Base-by-base conservation (phyloP, 2,329 filamentous ascomycete species). In the Mycosphaerelloides madeirae region DNA sequence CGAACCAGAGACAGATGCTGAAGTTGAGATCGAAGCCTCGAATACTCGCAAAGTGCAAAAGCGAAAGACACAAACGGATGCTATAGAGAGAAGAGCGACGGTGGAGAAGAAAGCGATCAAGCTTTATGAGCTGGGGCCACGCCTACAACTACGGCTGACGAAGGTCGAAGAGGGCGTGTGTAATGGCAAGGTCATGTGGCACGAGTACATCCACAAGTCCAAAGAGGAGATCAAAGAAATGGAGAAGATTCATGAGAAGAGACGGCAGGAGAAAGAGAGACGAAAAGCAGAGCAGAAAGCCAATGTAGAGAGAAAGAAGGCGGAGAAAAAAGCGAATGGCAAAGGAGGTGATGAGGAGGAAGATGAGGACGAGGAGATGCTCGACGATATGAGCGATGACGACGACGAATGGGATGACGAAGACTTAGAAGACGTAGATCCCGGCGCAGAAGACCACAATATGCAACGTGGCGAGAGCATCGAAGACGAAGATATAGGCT, bases 101-200 rank as follows among this genome's bases (percentile, higher is more conserved):
- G 84, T 94, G 6, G 87, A 95, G 68, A 87, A 87, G 57, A 81
- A 88, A 34, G 90, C 87, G 0, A 87, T 98, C 16, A 96, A 95
- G 65, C 74, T 98, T 6, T 83, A 95, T 3, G 93, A 98, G 68
- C 72, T 98, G 1, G 93, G 93, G 0, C 93, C 93, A 1, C 81
- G 93, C 42, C 84, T 98, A 85, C 84, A 80, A 49, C 71, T 98
- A 31, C 81, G 91, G 25, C 74, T 98, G 68, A 90, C 88, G 43
- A 98, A 98, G 71, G 90, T 98, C 3, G 93, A 98, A 63, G 93
- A 98, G 58, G 93, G 91, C 1, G 69, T 97, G 6, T 96, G 89
- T 59, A 78, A 79, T 19, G 93, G 93, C 38, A 93, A 88, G 65
- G 79, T 95, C 44, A 87, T 98, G 85, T 98, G 93, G 93, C 93